Evolutionary conservation across 2,329 filamentous ascomycete genomes (phyloP), one percentile per base, ranked within the genome.

Genomic region (Cercospora citrullina): DNA sequence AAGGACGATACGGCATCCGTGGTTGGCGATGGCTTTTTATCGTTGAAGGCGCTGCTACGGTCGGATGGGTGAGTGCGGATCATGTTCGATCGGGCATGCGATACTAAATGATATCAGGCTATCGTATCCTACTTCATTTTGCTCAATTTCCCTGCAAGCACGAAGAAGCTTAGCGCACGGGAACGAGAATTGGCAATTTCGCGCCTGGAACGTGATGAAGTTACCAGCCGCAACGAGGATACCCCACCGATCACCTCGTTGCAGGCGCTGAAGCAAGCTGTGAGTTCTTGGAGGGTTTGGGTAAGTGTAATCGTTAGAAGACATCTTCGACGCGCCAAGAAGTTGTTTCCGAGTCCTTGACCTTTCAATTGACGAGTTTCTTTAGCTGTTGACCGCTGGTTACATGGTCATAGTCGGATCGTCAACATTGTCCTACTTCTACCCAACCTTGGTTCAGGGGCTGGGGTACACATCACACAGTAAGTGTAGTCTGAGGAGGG

Each of bases 391-490:
- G 67, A 79, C 84, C 12, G 64, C 84, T 0, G 81, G 84, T 2
- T 86, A 84, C 72, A 84, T 86, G 79, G 81, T 84, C 55, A 82
- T 82, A 58, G 80, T 81, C 48, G 83, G 85, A 2, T 82, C 83
- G 1, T 82, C 81, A 1, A 86, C 85, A 0, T 78, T 86, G 14
- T 83, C 81, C 2, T 87, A 86, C 77, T 86, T 86, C 74, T 86
- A 86, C 70, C 84, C 84, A 0, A 85, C 83, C 0, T 78, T 86
- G 7, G 83, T 86, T 57, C 76, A 81, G n/a, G 83, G 81, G 2
- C 80, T 87, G 0, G 84, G 84, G 21, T 87, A 85, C 71, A 80
- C 76, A 2, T 76, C 77, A 4, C 76, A 79, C 18, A 60, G 48
- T 53, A 8, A 53, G 48, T 26, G 8, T 9, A 53, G 26, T 10